Conservation (phyloP, 768 basidiomycete species). For the Mycena alexandri region DNA sequence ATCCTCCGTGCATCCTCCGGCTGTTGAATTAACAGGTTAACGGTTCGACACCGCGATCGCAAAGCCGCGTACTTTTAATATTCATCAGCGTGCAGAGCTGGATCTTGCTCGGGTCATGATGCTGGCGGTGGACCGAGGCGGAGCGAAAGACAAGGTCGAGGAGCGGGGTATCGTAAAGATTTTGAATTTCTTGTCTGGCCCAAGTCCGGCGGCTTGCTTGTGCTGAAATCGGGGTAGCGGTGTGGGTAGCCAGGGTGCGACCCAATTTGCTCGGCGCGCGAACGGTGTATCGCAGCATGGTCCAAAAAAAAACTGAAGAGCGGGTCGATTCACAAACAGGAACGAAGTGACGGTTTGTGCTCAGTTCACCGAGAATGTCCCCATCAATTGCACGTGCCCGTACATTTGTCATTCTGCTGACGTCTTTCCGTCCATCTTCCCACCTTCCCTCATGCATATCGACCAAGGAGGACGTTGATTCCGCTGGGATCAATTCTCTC, state of each 20-base stretch:
- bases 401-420: no score
- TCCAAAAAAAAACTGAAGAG: conserved; percentile 3
- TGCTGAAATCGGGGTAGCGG: conserved; percentile 46
- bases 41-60: neutral
- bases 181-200: conserved; percentile 84
- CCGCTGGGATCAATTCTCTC: no score
- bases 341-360: no score
- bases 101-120: conserved; percentile 91
- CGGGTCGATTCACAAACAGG: neutral
- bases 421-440: no score
- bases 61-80: conserved; percentile 86
- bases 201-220: conserved; percentile 70
- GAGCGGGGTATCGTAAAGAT: conserved; percentile 87
- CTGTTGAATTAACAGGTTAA: conserved; percentile 54
- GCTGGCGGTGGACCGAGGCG: conserved; percentile 84
- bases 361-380: no score
- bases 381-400: no score
- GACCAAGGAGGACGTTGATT: no score
- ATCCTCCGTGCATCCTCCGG: conserved; percentile 96
- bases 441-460: no score
- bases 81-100: conserved; percentile 99
- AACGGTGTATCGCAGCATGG: conserved; percentile 56
- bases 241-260: conserved; percentile 76
- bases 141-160: conserved; percentile 92
- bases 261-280: conserved; percentile 47